A percentile compares a stretch with the other conserved stretches of the same genome.
Evolutionary conservation across 768 basidiomycete genomes (phyloP).

Genomic region (Amanita muscaria): DNA sequence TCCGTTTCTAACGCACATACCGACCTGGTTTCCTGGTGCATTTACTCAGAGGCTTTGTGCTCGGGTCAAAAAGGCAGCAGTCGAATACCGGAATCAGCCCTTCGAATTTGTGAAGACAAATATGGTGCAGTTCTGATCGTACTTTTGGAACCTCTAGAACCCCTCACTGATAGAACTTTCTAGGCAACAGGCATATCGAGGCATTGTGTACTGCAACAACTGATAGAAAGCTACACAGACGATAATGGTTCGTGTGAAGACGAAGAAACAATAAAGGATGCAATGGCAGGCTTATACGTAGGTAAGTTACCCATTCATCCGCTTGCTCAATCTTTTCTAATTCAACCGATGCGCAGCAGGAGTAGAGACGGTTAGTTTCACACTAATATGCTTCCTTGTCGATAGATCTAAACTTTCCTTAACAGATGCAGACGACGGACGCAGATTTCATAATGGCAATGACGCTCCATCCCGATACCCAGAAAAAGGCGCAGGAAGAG

Average conservation of each 20-base stretch:
- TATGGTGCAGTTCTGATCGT: neutral
- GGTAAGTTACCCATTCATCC: neutral
- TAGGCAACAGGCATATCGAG: neutral
- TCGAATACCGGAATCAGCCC: neutral
- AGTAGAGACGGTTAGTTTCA: neutral
- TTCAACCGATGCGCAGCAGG: neutral
- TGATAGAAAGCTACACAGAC: too few relatives aligned
- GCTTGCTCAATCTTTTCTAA: too few relatives aligned
- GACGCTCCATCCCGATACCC: conserved; percentile 1
- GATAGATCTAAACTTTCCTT: too few relatives aligned
- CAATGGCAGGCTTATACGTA: neutral
- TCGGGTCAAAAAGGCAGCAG: neutral
- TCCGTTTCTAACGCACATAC: too few relatives aligned
- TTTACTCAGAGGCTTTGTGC: neutral
- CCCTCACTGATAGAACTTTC: neutral
- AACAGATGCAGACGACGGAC: neutral
- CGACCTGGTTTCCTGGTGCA: neutral
- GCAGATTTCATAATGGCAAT: neutral
- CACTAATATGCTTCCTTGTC: too few relatives aligned
- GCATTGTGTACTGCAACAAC: too few relatives aligned
- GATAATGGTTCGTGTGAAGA: neutral
- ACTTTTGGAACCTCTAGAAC: too few relatives aligned
- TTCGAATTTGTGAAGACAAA: neutral
- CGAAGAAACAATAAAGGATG: neutral
- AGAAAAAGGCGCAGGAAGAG: conserved; percentile 13